Conservation (phyloP, 1,139 yeast species). For the Taphrina flavorubra region DNA sequence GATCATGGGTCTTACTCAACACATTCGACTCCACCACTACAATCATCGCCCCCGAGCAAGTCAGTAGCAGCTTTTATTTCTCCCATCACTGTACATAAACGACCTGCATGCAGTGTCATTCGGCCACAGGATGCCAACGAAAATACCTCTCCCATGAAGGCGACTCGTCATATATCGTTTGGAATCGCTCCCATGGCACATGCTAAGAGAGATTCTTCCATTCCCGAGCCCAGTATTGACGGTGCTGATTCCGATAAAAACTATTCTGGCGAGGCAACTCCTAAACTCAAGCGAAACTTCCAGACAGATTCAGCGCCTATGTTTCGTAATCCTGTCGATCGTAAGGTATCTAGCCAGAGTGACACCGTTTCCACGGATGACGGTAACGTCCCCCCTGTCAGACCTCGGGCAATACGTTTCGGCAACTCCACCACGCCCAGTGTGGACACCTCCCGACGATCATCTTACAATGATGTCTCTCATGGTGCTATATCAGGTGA, state of each 20-base stretch:
- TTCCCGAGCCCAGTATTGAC: neutral
- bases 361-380: conserved; percentile 5
- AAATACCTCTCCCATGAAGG: neutral
- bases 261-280: conserved; percentile 25
- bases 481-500: neutral
- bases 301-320: neutral
- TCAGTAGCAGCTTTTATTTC: neutral
- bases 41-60: conserved; percentile 21
- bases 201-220: neutral
- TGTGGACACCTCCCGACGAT: conserved; percentile 19
- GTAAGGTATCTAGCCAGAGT: conserved; percentile 6
- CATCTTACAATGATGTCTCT: conserved; percentile 14
- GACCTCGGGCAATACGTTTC: conserved; percentile 16
- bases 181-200: conserved; percentile 1
- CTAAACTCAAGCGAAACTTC: conserved; percentile 2
- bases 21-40: conserved; percentile 34
- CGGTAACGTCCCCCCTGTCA: neutral
- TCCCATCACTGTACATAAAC: neutral
- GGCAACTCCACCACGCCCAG: conserved; percentile 18
- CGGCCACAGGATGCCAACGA: neutral
- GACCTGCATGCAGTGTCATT: neutral
- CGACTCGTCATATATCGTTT: conserved; percentile 21
- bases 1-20: conserved; percentile 34
- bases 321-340: neutral
- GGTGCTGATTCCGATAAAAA: neutral